Conservation (phyloP, 192 early-diverging fungal species). For the Physocladia obscura region DNA sequence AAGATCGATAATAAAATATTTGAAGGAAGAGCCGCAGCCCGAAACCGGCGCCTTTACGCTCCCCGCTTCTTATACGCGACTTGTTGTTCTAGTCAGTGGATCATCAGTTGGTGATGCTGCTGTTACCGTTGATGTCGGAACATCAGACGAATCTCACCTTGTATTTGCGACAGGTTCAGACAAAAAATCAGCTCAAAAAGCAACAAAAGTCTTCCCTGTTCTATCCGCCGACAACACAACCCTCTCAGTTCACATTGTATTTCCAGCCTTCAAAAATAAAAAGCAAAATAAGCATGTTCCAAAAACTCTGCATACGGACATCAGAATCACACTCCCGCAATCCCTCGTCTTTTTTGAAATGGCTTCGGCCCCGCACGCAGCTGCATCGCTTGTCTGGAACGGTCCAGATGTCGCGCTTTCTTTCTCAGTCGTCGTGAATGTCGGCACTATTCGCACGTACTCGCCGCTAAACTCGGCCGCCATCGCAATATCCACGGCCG, state of each 20-base stretch:
- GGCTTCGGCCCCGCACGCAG: background rate
- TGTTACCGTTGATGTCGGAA: background rate
- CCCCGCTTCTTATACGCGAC: background rate
- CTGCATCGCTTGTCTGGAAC: slow-evolving; percentile 7
- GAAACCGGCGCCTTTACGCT: slow-evolving; percentile 5
- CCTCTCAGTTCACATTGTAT: background rate
- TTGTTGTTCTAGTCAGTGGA: background rate
- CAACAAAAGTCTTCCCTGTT: background rate
- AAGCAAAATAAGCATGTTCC: too few species aligned
- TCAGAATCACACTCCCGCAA: slow-evolving; percentile 3
- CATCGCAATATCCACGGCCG: background rate
- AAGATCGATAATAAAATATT: background rate
- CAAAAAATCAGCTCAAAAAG: background rate
- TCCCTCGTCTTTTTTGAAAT: background rate
- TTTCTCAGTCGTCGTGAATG: background rate
- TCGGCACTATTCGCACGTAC: background rate
- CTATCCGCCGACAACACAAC: background rate
- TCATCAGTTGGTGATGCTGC: background rate
- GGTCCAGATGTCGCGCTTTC: background rate
- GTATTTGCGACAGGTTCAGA: background rate
- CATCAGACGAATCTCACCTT: background rate
- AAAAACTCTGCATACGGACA: background rate
- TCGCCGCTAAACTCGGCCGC: background rate
- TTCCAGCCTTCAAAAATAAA: background rate
- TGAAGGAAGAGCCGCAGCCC: slow-evolving; percentile 2